Percentiles rank a stretch among this genome's conserved stretches.
Conservation (phyloP, 768 basidiomycete species). For the Trametes punicea region DNA sequence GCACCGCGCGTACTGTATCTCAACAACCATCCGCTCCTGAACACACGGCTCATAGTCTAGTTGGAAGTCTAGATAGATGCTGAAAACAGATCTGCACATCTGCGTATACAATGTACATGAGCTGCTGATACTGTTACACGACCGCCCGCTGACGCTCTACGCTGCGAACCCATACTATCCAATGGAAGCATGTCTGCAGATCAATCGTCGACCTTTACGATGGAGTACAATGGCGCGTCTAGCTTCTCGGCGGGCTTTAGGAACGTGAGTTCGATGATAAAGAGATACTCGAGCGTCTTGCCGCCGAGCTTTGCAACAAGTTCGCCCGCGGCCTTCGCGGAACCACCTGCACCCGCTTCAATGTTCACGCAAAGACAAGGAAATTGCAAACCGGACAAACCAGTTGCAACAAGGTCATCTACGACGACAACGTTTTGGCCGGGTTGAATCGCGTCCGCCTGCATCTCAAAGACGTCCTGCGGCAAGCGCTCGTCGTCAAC, state of each 20-base stretch:
- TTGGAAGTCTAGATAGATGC: neutral
- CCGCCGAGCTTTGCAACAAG: constrained; percentile 82
- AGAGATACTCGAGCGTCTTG: constrained; percentile 87
- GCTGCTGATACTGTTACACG: constrained; percentile 3
- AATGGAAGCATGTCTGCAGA: neutral
- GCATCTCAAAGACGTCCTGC: constrained; percentile 96
- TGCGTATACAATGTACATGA: constrained; percentile 5
- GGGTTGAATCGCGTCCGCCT: constrained; percentile 75
- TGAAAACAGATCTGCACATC: constrained; percentile 1
- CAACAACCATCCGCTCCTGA: constrained; percentile 72
- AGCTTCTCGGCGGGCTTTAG: constrained; percentile 75
- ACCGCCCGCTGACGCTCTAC: too few species aligned
- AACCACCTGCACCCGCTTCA: constrained; percentile 60
- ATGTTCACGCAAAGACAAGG: neutral
- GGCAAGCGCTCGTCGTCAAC: neutral
- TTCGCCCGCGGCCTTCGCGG: constrained; percentile 88
- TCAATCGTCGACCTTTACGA: constrained; percentile 73
- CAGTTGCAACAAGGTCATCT: constrained; percentile 96
- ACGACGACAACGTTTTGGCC: constrained; percentile 85
- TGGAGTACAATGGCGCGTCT: constrained; percentile 84
- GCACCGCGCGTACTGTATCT: constrained; percentile 61
- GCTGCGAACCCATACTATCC: neutral
- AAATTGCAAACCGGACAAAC: constrained; percentile 36
- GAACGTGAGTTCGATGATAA: constrained; percentile 82
- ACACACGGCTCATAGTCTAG: constrained; percentile 54